Base-by-base conservation (phyloP, 164 flowering plant species). In the Piper betle region DNA sequence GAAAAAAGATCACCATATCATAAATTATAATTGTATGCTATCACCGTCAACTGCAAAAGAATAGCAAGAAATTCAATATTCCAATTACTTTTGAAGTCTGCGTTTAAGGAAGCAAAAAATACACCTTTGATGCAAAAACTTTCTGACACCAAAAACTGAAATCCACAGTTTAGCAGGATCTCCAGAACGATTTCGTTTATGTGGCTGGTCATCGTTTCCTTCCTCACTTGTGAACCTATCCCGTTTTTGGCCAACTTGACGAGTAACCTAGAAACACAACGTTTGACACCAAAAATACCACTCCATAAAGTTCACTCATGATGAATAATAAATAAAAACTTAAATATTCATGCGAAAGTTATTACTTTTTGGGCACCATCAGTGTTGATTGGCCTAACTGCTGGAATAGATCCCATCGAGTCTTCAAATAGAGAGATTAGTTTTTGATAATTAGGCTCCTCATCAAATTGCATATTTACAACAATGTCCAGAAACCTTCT, bases 131-230 rank as follows among this genome's bases (percentile, higher is more conserved):
- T 89, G 87, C 97, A 87, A 87, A 33, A 92, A 90, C 18, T 50
- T 59, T 61, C 89, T 80, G 9, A 87, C 91, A 81, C 85, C 85
- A 77, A 87, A 89, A 58, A 89, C 75, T 65, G 94, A 83, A 68
- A 89, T 82, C 97, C 97, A 89, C 66, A 87, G 97, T 3, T 82
- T 82, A 43, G 94, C 97, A 71, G 97, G 97, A 74, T 81, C 81
- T 61, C 97, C 97, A n/a, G 82, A 11, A 11, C 97, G 91, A 43
- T 84, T 87, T 71, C 85, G 87, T 77, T 89, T 89, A 78, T 73
- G 82, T 16, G 85, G 84, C 64, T 78, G 85, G 15, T 79, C 85
- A 72, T 85, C 93, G 59, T 89, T 93, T 46, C 81, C 88, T 62
- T 82, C 91, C 53, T 82, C 92, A 69, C 69, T 55, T 63, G 80